Conservation (phyloP, 2,329 filamentous ascomycete species). For the Arthrobotrys conoides region DNA sequence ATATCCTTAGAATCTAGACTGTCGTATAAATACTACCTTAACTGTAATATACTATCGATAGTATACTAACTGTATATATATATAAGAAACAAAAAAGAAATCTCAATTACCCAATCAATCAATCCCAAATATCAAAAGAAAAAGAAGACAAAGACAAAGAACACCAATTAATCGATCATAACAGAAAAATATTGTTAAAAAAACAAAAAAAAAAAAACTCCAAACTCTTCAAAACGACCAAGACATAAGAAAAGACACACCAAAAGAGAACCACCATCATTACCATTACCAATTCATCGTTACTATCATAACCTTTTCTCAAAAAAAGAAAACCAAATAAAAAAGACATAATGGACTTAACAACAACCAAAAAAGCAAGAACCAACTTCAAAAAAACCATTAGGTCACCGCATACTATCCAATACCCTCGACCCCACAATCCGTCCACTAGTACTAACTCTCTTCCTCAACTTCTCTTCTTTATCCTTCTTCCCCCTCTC, state of each 20-base stretch:
- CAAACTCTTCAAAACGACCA: conserved; percentile 4
- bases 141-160: no score
- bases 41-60: background rate
- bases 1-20: no score
- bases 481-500: conserved; percentile 71
- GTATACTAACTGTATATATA: no score
- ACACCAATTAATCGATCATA: background rate
- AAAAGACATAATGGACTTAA: background rate
- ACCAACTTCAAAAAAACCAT: background rate
- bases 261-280: conserved; percentile 11
- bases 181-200: background rate
- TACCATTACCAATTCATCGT: conserved; percentile 30
- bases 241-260: background rate
- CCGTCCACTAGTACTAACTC: conserved; percentile 82
- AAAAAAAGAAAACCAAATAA: background rate
- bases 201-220: conserved; percentile 2
- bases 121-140: background rate
- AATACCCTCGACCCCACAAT: conserved; percentile 67
- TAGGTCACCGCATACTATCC: conserved; percentile 55
- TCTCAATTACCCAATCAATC: background rate
- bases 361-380: no score
- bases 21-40: no score
- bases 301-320: background rate
- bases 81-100: background rate
- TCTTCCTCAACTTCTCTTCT: conserved; percentile 80